Evolutionary conservation across 2,329 filamentous ascomycete species (phyloP), one percentile per base, ranked within the genome.

Genomic region (Fusarium subtropicale): DNA sequence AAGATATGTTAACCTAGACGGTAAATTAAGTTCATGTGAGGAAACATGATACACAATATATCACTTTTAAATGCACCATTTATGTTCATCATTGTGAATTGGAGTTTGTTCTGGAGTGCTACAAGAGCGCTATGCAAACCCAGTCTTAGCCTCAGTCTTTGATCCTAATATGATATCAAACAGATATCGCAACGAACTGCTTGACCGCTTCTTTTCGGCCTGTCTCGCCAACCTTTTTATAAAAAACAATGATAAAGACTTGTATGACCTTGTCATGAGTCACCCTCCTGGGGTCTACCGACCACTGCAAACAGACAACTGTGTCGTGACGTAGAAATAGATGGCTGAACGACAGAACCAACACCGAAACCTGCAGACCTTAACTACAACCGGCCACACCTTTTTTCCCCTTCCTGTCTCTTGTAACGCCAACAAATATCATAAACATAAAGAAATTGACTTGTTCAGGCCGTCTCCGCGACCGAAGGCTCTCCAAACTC

Each of bases 81-180:
- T 30, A 31, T 51, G n/a, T 55, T 65, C 22, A 44, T 71, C 59
- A n/a, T 63, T 69, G 33, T 75, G 71, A 64, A 75, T 74, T 72
- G 72, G 71, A 74, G 71, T 72, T 68, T 59, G 68, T 59, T 70
- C 55, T 58, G 54, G 52, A 60, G 54, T 42, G 48, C 68, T 63
- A 56, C 33, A 24, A 31, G 26, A 46, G 47, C 36, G 58, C 50
- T 56, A 44, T 56, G n/a, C 51, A 46, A 60, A 55, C 48, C 52
- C 42, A 42, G 26, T 39, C 33, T 41, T 47, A 39, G 56, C 44
- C 50, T 57, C 36, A 26, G 56, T 26, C 55, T 26, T 58, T 30
- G 31, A 46, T 46, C 64, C 50, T 44, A 48, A 47, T 52, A 42
- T 26, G 36, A 59, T 50, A 62, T 64, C 50, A 48, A 64, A 18